Percentiles rank a stretch among this genome's conserved stretches.
phyloP scores from a whole-genome alignment of 257 asterid genomes.

The Leonotis leonurus region DNA sequence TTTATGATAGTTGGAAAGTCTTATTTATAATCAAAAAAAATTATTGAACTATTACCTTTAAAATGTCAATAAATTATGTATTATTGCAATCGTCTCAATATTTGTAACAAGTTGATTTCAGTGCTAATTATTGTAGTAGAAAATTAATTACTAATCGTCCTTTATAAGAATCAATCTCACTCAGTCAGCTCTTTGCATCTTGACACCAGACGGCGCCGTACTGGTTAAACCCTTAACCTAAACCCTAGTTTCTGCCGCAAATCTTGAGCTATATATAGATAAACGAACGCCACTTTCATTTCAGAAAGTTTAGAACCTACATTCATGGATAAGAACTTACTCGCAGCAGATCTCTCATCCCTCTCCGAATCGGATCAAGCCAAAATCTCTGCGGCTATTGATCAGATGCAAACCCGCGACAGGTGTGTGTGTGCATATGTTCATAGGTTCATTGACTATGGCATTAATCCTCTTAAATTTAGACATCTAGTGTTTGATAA shows the following conservation, averaged over 20 bases:
- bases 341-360: conserved; percentile 13
- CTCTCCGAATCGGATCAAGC: conserved; percentile 21
- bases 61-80: neutral
- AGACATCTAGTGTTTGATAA: too few relatives aligned
- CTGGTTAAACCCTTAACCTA: conserved; percentile 14
- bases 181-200: neutral
- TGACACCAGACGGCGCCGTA: conserved; percentile 2
- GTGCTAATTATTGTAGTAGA: neutral
- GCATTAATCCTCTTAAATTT: neutral
- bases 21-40: too few relatives aligned
- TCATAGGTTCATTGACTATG: neutral
- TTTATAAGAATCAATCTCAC: neutral
- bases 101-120: neutral
- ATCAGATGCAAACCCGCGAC: conserved; percentile 20
- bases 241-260: conserved; percentile 4
- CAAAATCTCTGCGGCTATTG: conserved; percentile 10
- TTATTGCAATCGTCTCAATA: too few relatives aligned
- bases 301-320: neutral
- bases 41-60: neutral
- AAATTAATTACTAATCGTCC: neutral
- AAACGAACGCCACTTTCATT: neutral
- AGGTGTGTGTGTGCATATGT: neutral
- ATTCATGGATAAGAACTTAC: conserved; percentile 19
- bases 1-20: too few relatives aligned
- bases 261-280: neutral